Evolutionary conservation across 768 basidiomycete species (phyloP).

Genomic region (Rubroboletus satanas): DNA sequence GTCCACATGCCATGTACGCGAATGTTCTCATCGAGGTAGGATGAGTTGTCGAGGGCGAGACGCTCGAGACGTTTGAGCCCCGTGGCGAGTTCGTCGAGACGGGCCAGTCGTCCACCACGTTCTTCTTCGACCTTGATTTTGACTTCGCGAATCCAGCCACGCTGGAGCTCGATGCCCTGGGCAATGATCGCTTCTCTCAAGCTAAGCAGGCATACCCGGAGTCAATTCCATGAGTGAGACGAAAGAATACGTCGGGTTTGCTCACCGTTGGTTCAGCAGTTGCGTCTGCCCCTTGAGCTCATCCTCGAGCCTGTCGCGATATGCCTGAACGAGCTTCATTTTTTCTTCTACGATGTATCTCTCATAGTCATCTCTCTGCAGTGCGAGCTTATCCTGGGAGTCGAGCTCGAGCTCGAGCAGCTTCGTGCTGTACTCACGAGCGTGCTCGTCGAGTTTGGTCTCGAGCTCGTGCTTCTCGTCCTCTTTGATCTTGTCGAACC

Average conservation of each 20-base stretch:
- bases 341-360: conserved; percentile 79
- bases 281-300: conserved; percentile 88
- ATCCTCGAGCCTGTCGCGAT: conserved; percentile 79
- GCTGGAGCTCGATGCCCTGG: conserved; percentile 96
- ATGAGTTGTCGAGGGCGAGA: conserved; percentile 85
- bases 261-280: conserved; percentile 90
- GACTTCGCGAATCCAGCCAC: conserved; percentile 94
- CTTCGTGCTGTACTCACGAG: conserved; percentile 75
- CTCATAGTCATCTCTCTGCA: conserved; percentile 83
- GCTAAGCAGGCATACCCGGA: conserved; percentile 36
- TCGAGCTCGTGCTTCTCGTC: conserved; percentile 71
- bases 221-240: background rate
- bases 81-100: conserved; percentile 88
- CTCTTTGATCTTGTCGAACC: conserved; percentile 75
- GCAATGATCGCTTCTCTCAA: conserved; percentile 92
- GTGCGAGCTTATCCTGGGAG: conserved; percentile 78
- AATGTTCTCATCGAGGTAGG: conserved; percentile 89
- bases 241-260: background rate
- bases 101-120: conserved; percentile 90
- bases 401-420: conserved; percentile 82
- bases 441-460: conserved; percentile 72
- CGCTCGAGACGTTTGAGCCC: conserved; percentile 89
- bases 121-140: conserved; percentile 95
- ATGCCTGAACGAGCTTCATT: conserved; percentile 64
- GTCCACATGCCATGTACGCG: conserved; percentile 91